Base-by-base conservation (phyloP, 2,329 filamentous ascomycete genomes). In the Alternaria atra region DNA sequence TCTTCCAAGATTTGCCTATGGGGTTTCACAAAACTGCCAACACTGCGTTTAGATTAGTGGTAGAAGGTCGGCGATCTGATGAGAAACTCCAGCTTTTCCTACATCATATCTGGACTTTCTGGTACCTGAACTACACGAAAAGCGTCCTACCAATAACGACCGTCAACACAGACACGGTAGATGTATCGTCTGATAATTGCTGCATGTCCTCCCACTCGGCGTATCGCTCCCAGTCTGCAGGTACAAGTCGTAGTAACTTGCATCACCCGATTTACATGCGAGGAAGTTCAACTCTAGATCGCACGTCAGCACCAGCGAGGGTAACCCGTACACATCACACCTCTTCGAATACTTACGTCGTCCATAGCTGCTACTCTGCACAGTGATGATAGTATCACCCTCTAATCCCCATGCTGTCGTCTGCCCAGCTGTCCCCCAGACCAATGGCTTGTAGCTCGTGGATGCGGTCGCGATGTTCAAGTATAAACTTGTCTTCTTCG, bases 161-260 rank as follows among this genome's bases (percentile, higher is more conserved):
- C 25, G 42, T 44, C 58, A 71, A 52, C 84, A 85, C 37, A 86
- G 66, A 64, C 83, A 85, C 32, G 84, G 84, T 67, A 86, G 70
- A 74, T 86, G 85, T 56, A 86, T 76, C 29, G 83, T 85, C 77
- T 86, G 84, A 60, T 83, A 85, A 69, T 86, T 86, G 65, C 82
- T 86, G 66, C 84, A 86, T 5, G 78, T 82, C 72, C 77, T 78
- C 2, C 83, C 84, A 52, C 78, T 80, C 2, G 84, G 84, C 35
- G 76, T 77, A 39, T 84, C 82, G 50, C 80, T 83, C 1, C 84
- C 84, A 2, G 82, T 86, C 74, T 86, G 84, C 46, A 86, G 73
- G 64, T 82, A 86, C 13, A 86, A 66, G 72, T 84, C 82, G 73
- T 83, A 86, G 51, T 83, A 85, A 6, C 73, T 70, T 1, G 70